Percentiles rank a stretch among this genome's conserved stretches.
Evolutionary conservation across 495 filamentous ascomycete genomes (phyloP).

Genomic region (Geopyxis carbonaria): DNA sequence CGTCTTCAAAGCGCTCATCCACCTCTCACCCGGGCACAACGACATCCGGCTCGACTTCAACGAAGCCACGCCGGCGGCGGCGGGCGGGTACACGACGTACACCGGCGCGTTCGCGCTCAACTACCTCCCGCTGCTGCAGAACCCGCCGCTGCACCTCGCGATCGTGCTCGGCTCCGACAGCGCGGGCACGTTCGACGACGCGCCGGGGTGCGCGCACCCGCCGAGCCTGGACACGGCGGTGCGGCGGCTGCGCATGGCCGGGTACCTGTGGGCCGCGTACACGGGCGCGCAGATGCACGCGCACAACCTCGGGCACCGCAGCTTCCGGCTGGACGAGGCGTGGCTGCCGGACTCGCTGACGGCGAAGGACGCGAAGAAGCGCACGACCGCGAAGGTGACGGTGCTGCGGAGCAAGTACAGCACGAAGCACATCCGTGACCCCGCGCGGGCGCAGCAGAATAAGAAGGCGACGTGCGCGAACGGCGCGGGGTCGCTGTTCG

Average conservation of each 20-base stretch:
- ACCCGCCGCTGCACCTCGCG: slow-evolving; percentile 69
- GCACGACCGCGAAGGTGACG: slow-evolving; percentile 79
- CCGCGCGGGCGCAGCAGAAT: slow-evolving; percentile 68
- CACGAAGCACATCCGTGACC: slow-evolving; percentile 60
- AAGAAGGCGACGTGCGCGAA: slow-evolving; percentile 45
- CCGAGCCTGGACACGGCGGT: slow-evolving; percentile 49
- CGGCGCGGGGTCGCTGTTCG: slow-evolving; percentile 56
- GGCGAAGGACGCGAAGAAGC: slow-evolving; percentile 35
- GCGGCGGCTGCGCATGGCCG: slow-evolving; percentile 75
- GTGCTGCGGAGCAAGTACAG: slow-evolving; percentile 69
- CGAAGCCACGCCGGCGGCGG: slow-evolving; percentile 47
- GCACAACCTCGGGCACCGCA: slow-evolving; percentile 63
- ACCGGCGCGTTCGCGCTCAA: slow-evolving; percentile 67
- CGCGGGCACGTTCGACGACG: slow-evolving; percentile 66
- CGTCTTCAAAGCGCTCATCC: slow-evolving; percentile 74
- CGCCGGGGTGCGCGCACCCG: slow-evolving; percentile 50
- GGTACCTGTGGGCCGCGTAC: slow-evolving; percentile 90
- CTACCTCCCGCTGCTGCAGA: slow-evolving; percentile 58
- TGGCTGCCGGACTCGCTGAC: slow-evolving; percentile 64
- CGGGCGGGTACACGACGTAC: slow-evolving; percentile 58
- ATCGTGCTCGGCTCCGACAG: slow-evolving; percentile 78
- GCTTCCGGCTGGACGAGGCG: slow-evolving; percentile 80
- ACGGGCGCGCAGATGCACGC: slow-evolving; percentile 90
- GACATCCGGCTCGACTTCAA: slow-evolving; percentile 67
- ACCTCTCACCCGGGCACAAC: slow-evolving; percentile 78